A percentile compares a stretch with the other conserved stretches of the same genome.
phyloP scores from a whole-genome alignment of 495 filamentous ascomycete genomes.

The Neurospora cerealis region DNA sequence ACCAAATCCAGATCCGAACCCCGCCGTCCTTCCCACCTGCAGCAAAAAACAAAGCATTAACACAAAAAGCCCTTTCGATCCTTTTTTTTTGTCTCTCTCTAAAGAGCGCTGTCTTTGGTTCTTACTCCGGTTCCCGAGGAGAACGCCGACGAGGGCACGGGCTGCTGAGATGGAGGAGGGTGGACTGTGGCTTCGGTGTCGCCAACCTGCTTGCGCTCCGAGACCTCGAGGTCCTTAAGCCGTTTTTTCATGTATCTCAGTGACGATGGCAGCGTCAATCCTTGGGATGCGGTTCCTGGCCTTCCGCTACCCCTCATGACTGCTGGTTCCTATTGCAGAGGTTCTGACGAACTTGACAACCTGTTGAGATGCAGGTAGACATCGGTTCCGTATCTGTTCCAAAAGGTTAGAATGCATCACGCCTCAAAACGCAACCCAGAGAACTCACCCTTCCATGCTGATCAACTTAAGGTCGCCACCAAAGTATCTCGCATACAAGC shows the following conservation, averaged over 20 bases:
- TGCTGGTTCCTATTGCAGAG: constrained; percentile 95
- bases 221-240: constrained; percentile 54
- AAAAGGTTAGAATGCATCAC: background rate
- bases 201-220: constrained; percentile 78
- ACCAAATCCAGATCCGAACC: background rate
- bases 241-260: constrained; percentile 47
- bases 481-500: constrained; percentile 94
- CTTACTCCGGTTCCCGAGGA: background rate
- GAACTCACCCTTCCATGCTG: constrained; percentile 93
- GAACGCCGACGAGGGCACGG: background rate
- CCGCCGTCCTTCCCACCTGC: background rate
- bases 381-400: constrained; percentile 82
- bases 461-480: constrained; percentile 95
- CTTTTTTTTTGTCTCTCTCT: background rate
- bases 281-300: constrained; percentile 56
- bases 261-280: constrained; percentile 61
- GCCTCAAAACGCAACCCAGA: background rate
- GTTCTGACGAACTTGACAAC: constrained; percentile 88
- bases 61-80: background rate
- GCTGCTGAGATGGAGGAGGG: background rate
- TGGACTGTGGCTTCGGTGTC: constrained; percentile 65
- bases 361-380: constrained; percentile 97
- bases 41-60: background rate
- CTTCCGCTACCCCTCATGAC: constrained; percentile 64
- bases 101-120: background rate